Conservation (phyloP, 2,329 filamentous ascomycete genomes). For the Hymenotorrendiella dingleyae region DNA sequence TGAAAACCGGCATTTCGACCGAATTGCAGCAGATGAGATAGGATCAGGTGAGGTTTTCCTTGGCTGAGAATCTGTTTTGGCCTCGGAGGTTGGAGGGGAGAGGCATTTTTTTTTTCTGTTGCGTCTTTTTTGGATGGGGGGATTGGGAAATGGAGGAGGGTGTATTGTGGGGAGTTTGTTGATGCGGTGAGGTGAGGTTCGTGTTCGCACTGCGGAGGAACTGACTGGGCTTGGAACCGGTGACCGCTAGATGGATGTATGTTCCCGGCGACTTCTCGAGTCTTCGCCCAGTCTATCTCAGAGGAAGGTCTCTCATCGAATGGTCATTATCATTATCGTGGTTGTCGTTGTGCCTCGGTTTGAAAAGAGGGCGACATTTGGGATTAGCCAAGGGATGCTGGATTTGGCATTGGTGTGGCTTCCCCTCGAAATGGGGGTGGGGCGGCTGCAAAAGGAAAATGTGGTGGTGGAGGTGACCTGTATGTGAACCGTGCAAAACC, state of each 20-base stretch:
- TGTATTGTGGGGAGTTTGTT: too few species aligned
- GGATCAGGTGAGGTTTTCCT: too few species aligned
- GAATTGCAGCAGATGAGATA: too few species aligned
- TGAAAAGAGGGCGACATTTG: neutral
- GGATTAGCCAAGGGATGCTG: neutral
- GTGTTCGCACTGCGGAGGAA: neutral
- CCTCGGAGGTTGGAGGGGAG: too few species aligned
- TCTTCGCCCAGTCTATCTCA: neutral
- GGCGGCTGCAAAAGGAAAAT: neutral
- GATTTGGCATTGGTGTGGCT: neutral
- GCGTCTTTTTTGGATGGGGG: too few species aligned
- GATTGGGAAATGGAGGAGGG: too few species aligned
- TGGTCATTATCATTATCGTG: neutral
- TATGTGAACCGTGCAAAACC: slow-evolving; percentile 1
- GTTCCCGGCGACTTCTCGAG: neutral
- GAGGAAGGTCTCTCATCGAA: neutral
- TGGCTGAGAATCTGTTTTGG: too few species aligned
- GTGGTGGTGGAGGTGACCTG: neutral
- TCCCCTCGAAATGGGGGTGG: neutral
- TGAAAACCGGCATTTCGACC: too few species aligned
- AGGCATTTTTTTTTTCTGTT: too few species aligned
- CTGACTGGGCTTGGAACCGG: neutral
- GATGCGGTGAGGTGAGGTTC: neutral
- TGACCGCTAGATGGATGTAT: neutral
- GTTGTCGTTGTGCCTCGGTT: neutral